phyloP scores from a whole-genome alignment of 805 yeast genomes.

The Kodamaea fukazawae region DNA sequence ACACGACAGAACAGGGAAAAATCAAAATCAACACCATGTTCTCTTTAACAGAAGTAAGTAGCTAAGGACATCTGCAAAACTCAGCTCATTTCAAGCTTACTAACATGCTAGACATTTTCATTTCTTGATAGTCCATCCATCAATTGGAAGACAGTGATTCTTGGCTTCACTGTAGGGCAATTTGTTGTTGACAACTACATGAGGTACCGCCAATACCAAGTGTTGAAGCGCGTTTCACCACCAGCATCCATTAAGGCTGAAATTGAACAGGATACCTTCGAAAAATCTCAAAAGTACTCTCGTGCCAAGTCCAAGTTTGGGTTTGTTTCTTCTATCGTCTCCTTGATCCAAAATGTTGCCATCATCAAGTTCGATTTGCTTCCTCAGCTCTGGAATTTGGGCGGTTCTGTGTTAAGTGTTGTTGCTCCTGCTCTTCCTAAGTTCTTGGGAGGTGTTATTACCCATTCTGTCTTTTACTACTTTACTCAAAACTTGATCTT shows the following conservation, averaged over 20 bases:
- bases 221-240: slow-evolving; percentile 50
- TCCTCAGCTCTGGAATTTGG: slow-evolving; percentile 36
- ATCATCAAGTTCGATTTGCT: slow-evolving; percentile 56
- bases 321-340: slow-evolving; percentile 50
- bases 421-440: slow-evolving; percentile 42
- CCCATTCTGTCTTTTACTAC: slow-evolving; percentile 67
- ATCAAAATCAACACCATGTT: slow-evolving; percentile 14
- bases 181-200: slow-evolving; percentile 73
- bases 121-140: slow-evolving; percentile 64
- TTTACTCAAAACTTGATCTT: slow-evolving; percentile 51
- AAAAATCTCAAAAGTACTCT: slow-evolving; percentile 74
- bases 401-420: slow-evolving; percentile 61
- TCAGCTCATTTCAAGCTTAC: neutral
- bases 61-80: neutral
- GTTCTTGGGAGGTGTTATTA: slow-evolving; percentile 54
- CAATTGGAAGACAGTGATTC: slow-evolving; percentile 76
- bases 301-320: slow-evolving; percentile 74
- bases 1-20: no score
- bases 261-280: slow-evolving; percentile 69
- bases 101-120: slow-evolving; percentile 38
- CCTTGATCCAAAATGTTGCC: slow-evolving; percentile 54
- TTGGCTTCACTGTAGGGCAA: slow-evolving; percentile 73
- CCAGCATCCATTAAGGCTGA: slow-evolving; percentile 70
- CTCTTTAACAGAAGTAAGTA: slow-evolving; percentile 27
- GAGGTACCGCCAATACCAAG: slow-evolving; percentile 72